Evolutionary conservation across 177 flowering plant species (phyloP), one percentile per base, ranked within the genome.

Genomic region (Telopea speciosissima): DNA sequence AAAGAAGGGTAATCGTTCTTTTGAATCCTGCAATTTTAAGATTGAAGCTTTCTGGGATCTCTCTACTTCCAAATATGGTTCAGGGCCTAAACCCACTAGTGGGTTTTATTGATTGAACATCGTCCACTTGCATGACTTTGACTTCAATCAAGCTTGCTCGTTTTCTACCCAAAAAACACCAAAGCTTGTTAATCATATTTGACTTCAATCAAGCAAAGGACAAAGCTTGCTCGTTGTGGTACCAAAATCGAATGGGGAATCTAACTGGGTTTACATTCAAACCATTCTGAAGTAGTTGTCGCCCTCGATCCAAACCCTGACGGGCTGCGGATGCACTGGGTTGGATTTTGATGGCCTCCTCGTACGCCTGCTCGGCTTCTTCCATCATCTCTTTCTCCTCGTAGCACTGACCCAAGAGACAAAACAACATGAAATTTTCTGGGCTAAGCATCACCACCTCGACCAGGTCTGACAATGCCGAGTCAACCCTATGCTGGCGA

Each of bases 361-460:
- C 81, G 64, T 82, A 90, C 1, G 92, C 92, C 67, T 31, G 62
- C 69, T 40, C 74, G 1, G 97, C 93, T 65, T 84, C 91, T 12
- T 79, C 88, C 42, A 11, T 77, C 88, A 80, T 79, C 75, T 79
- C 86, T 76, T 87, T 86, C 71, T 36, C 72, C 82, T 85, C 90
- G 58, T 88, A 88, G 70, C 96, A 92, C 76, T 81, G 80, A 0
- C 93, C 96, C 70, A 92, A 72, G 73, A 87, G 70, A 68, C 85
- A 77, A 70, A 74, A 86, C 45, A 85, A 88, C 77, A 77, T 84
- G 0, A 62, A 75, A 67, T 85, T 86, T 24, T 79, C 87, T 59
- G 68, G 40, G 40, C 81, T 72, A 68, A 88, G 70, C 75, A 71
- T 77, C 62, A 90, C 84, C 24, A 91, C 82, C 72, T 80, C 82